A percentile compares a stretch with the other conserved stretches of the same genome.
Conservation (phyloP, 2,329 filamentous ascomycete species). For the Alternaria sp. region DNA sequence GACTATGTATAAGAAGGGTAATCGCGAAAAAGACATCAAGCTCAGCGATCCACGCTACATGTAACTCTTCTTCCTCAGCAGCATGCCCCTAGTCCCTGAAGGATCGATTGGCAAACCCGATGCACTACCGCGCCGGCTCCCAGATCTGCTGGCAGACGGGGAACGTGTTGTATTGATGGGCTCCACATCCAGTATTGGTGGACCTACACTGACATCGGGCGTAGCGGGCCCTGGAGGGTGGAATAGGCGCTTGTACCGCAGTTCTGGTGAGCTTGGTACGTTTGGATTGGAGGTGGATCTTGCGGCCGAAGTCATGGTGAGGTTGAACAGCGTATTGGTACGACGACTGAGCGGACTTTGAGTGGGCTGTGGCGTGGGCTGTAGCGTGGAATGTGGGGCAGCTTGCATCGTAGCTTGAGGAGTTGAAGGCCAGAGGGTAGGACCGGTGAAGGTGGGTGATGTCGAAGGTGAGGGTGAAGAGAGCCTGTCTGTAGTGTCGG, state of each 20-base stretch:
- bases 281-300: background rate
- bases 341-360: slow-evolving; percentile 15
- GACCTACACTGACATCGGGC: slow-evolving; percentile 20
- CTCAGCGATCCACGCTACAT: background rate
- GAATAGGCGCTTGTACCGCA: slow-evolving; percentile 52
- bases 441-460: slow-evolving; percentile 30
- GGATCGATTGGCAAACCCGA: slow-evolving; percentile 30
- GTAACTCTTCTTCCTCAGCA: slow-evolving; percentile 32
- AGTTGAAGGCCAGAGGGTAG: slow-evolving; percentile 34
- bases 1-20: slow-evolving; percentile 3
- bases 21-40: background rate
- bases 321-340: slow-evolving; percentile 26
- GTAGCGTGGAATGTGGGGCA: slow-evolving; percentile 36
- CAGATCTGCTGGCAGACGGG: slow-evolving; percentile 11
- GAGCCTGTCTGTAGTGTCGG: slow-evolving; percentile 40
- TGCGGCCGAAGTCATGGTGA: slow-evolving; percentile 32
- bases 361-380: slow-evolving; percentile 11
- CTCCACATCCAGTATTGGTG: background rate
- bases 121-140: slow-evolving; percentile 26
- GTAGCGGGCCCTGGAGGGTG: slow-evolving; percentile 35
- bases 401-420: slow-evolving; percentile 16
- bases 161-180: background rate
- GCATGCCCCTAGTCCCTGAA: slow-evolving; percentile 42
- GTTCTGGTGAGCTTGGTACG: slow-evolving; percentile 47
- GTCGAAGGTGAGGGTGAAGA: slow-evolving; percentile 40